Evolutionary conservation across 805 yeast species (phyloP).

Genomic region (Scheffersomyces ergatensis): DNA sequence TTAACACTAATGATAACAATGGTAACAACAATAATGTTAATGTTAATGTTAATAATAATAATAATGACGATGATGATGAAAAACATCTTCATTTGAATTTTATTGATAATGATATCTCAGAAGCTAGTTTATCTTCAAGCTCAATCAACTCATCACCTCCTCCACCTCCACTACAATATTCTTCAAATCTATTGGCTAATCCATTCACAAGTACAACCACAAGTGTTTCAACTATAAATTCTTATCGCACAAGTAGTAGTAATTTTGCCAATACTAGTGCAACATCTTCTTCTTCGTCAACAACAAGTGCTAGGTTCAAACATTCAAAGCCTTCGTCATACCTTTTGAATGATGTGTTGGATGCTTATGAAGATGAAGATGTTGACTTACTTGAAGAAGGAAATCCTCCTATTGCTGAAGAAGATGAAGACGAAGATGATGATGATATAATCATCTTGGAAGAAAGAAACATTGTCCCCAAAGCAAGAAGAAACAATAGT

Average conservation of each 20-base stretch:
- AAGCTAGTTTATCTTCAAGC: conserved; percentile 3
- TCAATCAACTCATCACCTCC: conserved; percentile 4
- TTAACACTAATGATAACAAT: too few species aligned
- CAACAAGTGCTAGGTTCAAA: not conserved
- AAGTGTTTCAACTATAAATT: not conserved
- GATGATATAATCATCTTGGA: conserved; percentile 37
- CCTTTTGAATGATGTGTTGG: not conserved
- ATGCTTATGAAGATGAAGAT: conserved; percentile 4
- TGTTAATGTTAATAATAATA: not conserved
- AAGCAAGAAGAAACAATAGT: conserved; percentile 26
- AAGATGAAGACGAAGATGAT: conserved; percentile 20
- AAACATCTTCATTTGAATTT: conserved; percentile 3
- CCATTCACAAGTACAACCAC: not conserved
- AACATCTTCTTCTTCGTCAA: not conserved
- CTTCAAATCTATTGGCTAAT: not conserved
- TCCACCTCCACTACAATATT: not conserved
- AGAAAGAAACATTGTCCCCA: conserved; percentile 23
- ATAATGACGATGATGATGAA: not conserved
- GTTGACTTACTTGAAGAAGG: conserved; percentile 1
- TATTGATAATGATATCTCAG: conserved; percentile 2
- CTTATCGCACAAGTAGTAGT: not conserved
- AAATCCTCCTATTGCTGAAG: conserved; percentile 7
- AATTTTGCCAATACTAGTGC: not conserved
- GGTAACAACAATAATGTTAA: not conserved
- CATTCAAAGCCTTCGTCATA: not conserved